phyloP scores from a whole-genome alignment of 2,329 filamentous ascomycete genomes.

The Bipolaris zeicola region DNA sequence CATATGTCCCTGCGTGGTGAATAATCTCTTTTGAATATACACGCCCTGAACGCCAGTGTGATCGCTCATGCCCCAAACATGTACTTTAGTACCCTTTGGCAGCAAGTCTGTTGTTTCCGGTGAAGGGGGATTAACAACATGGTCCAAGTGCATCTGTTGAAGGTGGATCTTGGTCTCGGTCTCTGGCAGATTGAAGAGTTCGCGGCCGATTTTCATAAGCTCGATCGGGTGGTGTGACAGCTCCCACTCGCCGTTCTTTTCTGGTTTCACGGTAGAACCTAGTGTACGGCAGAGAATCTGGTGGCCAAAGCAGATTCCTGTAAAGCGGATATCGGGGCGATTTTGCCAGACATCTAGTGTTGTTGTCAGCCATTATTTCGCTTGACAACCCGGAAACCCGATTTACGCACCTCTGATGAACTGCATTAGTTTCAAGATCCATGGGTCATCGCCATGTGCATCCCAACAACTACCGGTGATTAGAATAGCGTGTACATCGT shows the following conservation, averaged over 20 bases:
- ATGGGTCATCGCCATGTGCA: constrained; percentile 53
- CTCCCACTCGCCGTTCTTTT: constrained; percentile 54
- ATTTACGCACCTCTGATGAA: constrained; percentile 52
- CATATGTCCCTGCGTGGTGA: constrained; percentile 55
- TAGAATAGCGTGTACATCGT: constrained; percentile 51
- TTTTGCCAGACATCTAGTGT: constrained; percentile 56
- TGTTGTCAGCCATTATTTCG: constrained; percentile 5
- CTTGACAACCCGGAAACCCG: neutral
- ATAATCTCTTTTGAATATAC: constrained; percentile 53
- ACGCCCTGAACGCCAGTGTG: constrained; percentile 54
- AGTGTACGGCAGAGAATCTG: constrained; percentile 54
- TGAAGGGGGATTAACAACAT: constrained; percentile 47
- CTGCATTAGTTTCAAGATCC: constrained; percentile 51
- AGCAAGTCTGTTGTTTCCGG: constrained; percentile 27
- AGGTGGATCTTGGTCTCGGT: constrained; percentile 45
- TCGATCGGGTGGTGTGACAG: constrained; percentile 52
- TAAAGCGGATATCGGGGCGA: constrained; percentile 58
- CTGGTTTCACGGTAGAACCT: constrained; percentile 48
- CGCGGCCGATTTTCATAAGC: constrained; percentile 49
- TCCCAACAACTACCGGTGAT: constrained; percentile 57
- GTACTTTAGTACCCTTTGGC: constrained; percentile 50
- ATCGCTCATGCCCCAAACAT: constrained; percentile 56
- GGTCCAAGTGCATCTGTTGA: constrained; percentile 57
- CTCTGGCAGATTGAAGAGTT: constrained; percentile 48
- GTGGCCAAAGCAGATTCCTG: constrained; percentile 57